Evolutionary conservation across 306 rosid species (phyloP).

Genomic region (Oxytropis ochrocephala): DNA sequence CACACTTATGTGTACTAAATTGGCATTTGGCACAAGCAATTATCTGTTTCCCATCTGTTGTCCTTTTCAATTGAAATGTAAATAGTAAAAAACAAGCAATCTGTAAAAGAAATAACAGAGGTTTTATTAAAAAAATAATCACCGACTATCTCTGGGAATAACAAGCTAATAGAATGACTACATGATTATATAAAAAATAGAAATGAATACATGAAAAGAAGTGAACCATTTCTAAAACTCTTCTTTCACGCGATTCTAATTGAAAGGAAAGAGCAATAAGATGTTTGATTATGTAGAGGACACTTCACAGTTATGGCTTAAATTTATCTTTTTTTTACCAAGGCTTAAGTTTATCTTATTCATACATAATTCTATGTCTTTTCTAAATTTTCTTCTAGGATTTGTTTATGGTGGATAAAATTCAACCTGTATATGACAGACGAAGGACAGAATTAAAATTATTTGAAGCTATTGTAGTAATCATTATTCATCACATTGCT

Average conservation of each 20-base stretch:
- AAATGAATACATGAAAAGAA: background rate
- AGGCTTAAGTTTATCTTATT: no score
- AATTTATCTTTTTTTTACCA: no score
- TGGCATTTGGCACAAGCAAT: background rate
- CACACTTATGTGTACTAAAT: no score
- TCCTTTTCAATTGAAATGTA: background rate
- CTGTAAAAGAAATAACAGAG: background rate
- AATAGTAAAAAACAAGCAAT: background rate
- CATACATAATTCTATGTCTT: no score
- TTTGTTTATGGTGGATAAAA: no score
- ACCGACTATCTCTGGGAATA: background rate
- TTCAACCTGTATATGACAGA: no score
- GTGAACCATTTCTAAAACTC: background rate
- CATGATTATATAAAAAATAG: no score
- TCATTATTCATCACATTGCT: no score
- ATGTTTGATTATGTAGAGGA: background rate
- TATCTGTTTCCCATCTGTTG: background rate
- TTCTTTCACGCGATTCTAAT: background rate
- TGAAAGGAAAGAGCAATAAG: background rate
- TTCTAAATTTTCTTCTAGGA: no score
- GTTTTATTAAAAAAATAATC: background rate
- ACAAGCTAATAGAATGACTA: background rate
- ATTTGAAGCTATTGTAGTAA: no score
- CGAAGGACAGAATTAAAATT: no score
- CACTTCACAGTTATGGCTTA: background rate